Evolutionary conservation across 2,329 filamentous ascomycete species (phyloP), one percentile per base, ranked within the genome.

Genomic region (Capronia coronata): DNA sequence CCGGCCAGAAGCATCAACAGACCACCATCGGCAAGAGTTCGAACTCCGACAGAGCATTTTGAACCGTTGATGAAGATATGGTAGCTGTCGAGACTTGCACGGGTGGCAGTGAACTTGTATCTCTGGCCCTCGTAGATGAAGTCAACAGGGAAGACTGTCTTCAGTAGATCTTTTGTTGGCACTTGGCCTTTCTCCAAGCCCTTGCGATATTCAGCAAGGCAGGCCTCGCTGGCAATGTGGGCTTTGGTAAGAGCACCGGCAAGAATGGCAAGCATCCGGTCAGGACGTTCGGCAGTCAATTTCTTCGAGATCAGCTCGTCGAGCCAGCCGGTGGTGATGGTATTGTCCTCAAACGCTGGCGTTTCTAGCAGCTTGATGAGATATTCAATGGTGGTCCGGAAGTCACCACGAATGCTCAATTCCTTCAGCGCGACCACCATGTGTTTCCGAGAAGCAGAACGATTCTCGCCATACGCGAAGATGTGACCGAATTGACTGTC

Each of bases 401-500:
- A 98, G 69, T 98, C 93, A 79, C 93, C 93, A 73, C 93, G 93
- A 76, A 98, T 98, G 75, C 91, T 98, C 72, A 98, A 72, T 73
- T 98, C 93, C 77, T 98, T 98, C 66, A 98, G 74, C 13, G 93
- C 93, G 61, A 98, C 86, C 60, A 98, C 90, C 93, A 98, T 98
- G 76, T 98, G 94, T 71, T 98, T 98, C 60, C 93, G 78, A 21
- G 93, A 98, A 21, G 93, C 90, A 43, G 89, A 85, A 68, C 93
- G 84, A 75, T 94, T 98, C 77, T 98, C 93, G 54, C 93, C 93
- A 63, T 97, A 98, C 45, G 93, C 94, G 70, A 98, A 98, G 62
- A 98, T 98, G 73, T 98, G 93, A 72, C 93, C 93, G 63, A 98
- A 98, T 67, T 98, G 93, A 65, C 87, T 94, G 75, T 98, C 93